A percentile compares a stretch with the other conserved stretches of the same genome.
phyloP scores from a whole-genome alignment of 2,329 filamentous ascomycete genomes.

The Gaeumannomyces tritici region DNA sequence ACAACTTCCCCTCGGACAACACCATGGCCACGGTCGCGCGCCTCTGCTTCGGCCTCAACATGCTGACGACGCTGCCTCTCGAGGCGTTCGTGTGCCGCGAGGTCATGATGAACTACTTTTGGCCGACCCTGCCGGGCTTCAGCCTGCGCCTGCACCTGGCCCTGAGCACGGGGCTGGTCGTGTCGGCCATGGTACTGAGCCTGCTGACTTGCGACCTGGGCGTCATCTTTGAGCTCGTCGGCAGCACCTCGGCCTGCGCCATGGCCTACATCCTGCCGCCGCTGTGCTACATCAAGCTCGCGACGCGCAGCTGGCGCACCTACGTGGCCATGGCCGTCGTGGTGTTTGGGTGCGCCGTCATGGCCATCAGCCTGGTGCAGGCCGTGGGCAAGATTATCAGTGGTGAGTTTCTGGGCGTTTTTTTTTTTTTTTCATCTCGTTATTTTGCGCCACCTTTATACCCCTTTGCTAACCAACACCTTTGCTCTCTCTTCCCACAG shows the following conservation, averaged over 20 bases:
- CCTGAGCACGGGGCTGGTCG: conserved; percentile 76
- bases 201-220: conserved; percentile 89
- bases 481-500: not conserved
- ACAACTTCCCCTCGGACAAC: conserved; percentile 91
- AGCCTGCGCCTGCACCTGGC: conserved; percentile 77
- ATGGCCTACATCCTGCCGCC: conserved; percentile 94
- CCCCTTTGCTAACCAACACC: not conserved
- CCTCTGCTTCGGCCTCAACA: conserved; percentile 94
- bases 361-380: conserved; percentile 71
- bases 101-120: conserved; percentile 84
- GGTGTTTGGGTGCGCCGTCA: conserved; percentile 68
- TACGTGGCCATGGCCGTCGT: conserved; percentile 64
- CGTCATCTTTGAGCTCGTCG: conserved; percentile 90
- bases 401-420: conserved; percentile 22
- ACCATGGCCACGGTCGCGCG: conserved; percentile 90
- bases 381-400: conserved; percentile 58
- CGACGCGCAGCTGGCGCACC: conserved; percentile 64
- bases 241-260: conserved; percentile 86
- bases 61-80: conserved; percentile 92
- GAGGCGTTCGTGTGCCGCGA: conserved; percentile 97
- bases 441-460: not conserved
- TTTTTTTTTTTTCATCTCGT: not conserved
- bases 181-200: conserved; percentile 65
- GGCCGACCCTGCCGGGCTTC: conserved; percentile 55
- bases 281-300: conserved; percentile 89